Evolutionary conservation across 306 rosid genomes (phyloP), one percentile per base, ranked within the genome.

Genomic region (Nissolia schottii): DNA sequence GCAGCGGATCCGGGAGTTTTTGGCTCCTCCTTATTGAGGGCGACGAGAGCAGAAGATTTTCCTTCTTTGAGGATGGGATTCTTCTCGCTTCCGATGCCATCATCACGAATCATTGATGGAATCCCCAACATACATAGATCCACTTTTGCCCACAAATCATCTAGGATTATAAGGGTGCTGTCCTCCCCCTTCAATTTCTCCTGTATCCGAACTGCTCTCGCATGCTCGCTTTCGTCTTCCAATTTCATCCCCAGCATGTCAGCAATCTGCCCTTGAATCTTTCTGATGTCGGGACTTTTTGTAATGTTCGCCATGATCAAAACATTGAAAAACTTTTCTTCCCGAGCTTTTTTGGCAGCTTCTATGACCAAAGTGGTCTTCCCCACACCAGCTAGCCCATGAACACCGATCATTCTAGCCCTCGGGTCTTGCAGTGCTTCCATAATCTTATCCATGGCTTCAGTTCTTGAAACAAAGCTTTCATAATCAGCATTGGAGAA

Each of bases 111-210:
- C 2, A 13, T 58, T 18, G 0, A 15, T 29, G 73, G 67, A 41
- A 75, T 65, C 20, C 79, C 79, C 5, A 75, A 7, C 74, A 54
- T 19, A 1, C 43, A 64, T 0, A 75, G 29, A 48, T 75, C 73
- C 66, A 75, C 0, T 1, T 20, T 3, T 1, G 0, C 73, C 18
- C 50, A 41, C 7, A 75, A 59, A 29, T 75, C 58, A 41, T 75
- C 79, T 3, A 75, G 20, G 25, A 66, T 43, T 31, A 66, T 1
- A 41, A 76, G 74, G 0, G 24, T 59, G 2, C 15, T 59, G 46
- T 46, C 7, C 20, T n/a, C n/a, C n/a, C n/a, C n/a, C n/a, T n/a
- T n/a, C n/a, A n/a, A n/a, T n/a, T n/a, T n/a, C n/a, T n/a, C n/a
- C n/a, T n/a, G n/a, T n/a, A n/a, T n/a, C n/a, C n/a, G n/a, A n/a